phyloP scores from a whole-genome alignment of 768 basidiomycete genomes.

The Termitomyces sp. region DNA sequence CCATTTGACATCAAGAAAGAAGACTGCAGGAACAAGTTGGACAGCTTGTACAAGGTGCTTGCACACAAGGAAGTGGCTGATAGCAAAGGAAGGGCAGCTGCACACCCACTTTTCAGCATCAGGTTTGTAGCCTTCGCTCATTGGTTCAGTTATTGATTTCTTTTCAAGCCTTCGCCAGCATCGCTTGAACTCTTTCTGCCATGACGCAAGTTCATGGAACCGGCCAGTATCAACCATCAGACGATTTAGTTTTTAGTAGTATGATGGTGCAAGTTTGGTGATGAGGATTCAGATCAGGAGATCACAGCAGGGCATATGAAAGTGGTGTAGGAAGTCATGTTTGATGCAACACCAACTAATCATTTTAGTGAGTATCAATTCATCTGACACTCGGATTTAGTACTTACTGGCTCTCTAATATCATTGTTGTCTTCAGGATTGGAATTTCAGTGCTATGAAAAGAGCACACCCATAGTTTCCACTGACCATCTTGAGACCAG shows the following conservation, averaged over 20 bases:
- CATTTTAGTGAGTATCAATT: too few relatives aligned
- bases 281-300: not conserved
- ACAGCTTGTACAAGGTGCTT: not conserved
- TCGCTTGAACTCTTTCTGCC: slow-evolving; percentile 17
- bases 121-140: slow-evolving; percentile 16
- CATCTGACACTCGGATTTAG: not conserved
- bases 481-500: too few relatives aligned
- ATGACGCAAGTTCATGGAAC: slow-evolving; percentile 10
- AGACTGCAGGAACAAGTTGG: slow-evolving; percentile 11
- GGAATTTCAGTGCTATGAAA: slow-evolving; percentile 15
- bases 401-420: slow-evolving; percentile 25
- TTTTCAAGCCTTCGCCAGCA: slow-evolving; percentile 13
- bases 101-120: slow-evolving; percentile 12
- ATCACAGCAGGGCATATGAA: slow-evolving; percentile 12
- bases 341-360: not conserved
- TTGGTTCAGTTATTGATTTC: slow-evolving; percentile 13
- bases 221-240: not conserved
- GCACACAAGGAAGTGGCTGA: slow-evolving; percentile 15
- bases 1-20: slow-evolving; percentile 15
- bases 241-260: not conserved
- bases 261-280: not conserved
- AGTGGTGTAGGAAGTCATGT: too few relatives aligned
- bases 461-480: slow-evolving; percentile 11
- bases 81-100: slow-evolving; percentile 13
- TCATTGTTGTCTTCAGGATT: slow-evolving; percentile 24